Percentiles rank a stretch among this genome's conserved stretches.
Evolutionary conservation across 176 grass and related monocot species (phyloP).

Genomic region (Eremochloa ophiuroides): DNA sequence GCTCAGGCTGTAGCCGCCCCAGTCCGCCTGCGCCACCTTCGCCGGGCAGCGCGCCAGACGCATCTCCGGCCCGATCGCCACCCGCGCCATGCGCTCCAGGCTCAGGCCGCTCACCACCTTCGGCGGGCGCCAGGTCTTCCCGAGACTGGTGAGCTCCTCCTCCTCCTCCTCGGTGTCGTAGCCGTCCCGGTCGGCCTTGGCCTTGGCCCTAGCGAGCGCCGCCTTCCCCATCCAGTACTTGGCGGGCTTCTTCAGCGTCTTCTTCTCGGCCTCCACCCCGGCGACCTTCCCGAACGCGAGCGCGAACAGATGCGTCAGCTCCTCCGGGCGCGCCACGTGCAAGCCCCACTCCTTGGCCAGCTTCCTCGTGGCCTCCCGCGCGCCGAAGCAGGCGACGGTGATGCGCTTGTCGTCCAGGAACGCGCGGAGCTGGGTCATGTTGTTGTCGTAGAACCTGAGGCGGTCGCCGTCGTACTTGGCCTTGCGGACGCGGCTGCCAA

Average conservation of each 20-base stretch:
- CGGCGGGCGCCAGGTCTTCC: not conserved
- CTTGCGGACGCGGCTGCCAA: not conserved
- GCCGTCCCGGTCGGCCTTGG: constrained; percentile 4
- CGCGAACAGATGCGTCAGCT: constrained; percentile 23
- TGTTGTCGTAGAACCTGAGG: not conserved
- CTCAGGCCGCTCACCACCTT: constrained; percentile 26
- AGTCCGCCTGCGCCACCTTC: constrained; percentile 15
- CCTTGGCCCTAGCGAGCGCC: not conserved
- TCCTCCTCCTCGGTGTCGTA: not conserved
- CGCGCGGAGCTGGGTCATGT: not conserved
- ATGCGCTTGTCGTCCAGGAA: constrained; percentile 14
- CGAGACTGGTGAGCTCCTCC: not conserved
- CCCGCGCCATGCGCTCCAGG: constrained; percentile 33
- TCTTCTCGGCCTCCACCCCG: not conserved
- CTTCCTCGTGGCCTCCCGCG: constrained; percentile 1
- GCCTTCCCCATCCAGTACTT: constrained; percentile 20
- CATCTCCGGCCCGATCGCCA: constrained; percentile 35
- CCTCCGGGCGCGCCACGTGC: constrained; percentile 7
- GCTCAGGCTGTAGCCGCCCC: not conserved
- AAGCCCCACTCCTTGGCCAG: constrained; percentile 17
- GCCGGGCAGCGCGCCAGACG: constrained; percentile 1
- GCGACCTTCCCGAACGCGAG: constrained; percentile 5
- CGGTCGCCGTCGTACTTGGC: not conserved
- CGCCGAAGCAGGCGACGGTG: constrained; percentile 15
- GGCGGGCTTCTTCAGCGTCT: not conserved